Percentiles rank a stretch among this genome's conserved stretches.
phyloP scores from a whole-genome alignment of 768 basidiomycete species.

The Leccinum truebloodii region DNA sequence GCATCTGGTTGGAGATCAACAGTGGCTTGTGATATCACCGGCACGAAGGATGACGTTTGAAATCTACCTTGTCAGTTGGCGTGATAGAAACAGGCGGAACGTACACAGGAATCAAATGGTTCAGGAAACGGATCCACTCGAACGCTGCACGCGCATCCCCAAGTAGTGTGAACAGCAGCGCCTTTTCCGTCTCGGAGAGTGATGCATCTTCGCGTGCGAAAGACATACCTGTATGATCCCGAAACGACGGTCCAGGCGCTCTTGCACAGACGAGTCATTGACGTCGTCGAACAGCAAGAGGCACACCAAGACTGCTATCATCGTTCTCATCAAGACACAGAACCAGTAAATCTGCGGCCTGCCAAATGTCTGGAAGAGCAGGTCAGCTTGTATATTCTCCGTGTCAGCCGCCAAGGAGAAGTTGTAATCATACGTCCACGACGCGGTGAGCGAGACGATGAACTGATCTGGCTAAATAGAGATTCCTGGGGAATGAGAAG shows the following conservation, averaged over 20 bases:
- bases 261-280: slow-evolving; percentile 8
- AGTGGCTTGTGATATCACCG: no score
- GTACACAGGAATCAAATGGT: slow-evolving; percentile 89
- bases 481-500: slow-evolving; percentile 35
- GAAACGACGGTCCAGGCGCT: slow-evolving; percentile 19
- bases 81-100: neutral
- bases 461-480: slow-evolving; percentile 36
- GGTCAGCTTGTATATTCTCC: slow-evolving; percentile 24
- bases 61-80: neutral
- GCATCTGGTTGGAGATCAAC: no score
- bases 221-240: slow-evolving; percentile 20
- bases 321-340: slow-evolving; percentile 17
- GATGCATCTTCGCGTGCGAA: neutral
- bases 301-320: slow-evolving; percentile 22
- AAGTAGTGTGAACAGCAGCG: slow-evolving; percentile 20
- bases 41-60: no score
- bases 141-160: slow-evolving; percentile 25
- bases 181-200: slow-evolving; percentile 11
- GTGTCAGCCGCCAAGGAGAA: slow-evolving; percentile 34
- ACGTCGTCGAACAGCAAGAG: slow-evolving; percentile 21
- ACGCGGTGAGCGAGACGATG: slow-evolving; percentile 27
- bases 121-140: slow-evolving; percentile 64
- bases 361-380: slow-evolving; percentile 18
- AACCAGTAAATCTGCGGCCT: slow-evolving; percentile 16
- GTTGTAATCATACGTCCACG: slow-evolving; percentile 34